These are phyloP conservation scores for Athelia psychrophila DNA, from an alignment of 1,284 basidiomycete species.

Conservation along the genomic window DNA sequence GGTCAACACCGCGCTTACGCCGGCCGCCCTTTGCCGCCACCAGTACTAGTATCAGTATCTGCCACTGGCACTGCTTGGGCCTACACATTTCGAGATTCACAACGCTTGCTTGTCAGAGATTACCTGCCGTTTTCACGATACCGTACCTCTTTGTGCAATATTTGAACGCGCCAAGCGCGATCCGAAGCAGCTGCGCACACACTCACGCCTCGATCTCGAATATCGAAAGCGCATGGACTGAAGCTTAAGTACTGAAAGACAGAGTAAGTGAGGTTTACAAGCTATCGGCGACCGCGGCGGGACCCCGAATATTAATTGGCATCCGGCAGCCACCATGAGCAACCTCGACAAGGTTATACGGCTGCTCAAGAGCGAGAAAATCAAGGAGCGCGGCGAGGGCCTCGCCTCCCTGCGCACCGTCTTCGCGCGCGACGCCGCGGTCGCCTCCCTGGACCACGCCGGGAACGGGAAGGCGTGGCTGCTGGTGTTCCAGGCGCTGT, in stretches of 20 bases:
- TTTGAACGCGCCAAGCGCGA: too few species aligned
- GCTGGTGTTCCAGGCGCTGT: conserved; percentile 72
- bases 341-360: conserved; percentile 48
- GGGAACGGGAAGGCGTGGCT: conserved; percentile 60
- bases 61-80: too few species aligned
- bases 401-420: conserved; percentile 53
- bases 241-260: too few species aligned
- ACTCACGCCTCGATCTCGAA: too few species aligned
- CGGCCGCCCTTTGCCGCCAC: neutral
- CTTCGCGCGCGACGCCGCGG: conserved; percentile 53
- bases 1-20: conserved; percentile 17
- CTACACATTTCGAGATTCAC: too few species aligned
- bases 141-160: neutral
- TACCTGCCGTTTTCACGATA: too few species aligned
- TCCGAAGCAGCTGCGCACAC: too few species aligned
- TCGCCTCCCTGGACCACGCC: conserved; percentile 51
- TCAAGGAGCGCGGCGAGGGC: conserved; percentile 73
- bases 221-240: too few species aligned
- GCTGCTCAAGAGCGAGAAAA: conserved; percentile 60
- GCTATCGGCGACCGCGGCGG: neutral
- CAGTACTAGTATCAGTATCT: too few species aligned
- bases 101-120: too few species aligned
- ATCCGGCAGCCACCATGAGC: conserved; percentile 21
- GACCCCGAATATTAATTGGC: neutral
- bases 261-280: neutral